A percentile compares a stretch with the other conserved stretches of the same genome.
These are phyloP conservation scores for Xylaria castorea DNA, from an alignment of 495 filamentous ascomycete genomes.

Conservation along the genomic window DNA sequence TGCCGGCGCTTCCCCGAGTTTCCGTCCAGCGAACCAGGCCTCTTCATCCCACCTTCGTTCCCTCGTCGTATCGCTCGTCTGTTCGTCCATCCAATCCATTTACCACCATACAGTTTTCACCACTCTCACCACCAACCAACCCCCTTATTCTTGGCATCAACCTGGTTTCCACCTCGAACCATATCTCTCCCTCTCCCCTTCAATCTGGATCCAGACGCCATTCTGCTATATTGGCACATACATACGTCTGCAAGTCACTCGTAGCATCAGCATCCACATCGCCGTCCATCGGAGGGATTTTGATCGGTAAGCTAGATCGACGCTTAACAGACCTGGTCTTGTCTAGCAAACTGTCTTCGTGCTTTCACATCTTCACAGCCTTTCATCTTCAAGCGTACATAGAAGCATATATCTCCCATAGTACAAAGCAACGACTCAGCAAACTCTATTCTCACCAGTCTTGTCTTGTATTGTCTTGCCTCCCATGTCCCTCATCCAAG, in stretches of 20 bases:
- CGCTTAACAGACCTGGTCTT: neutral
- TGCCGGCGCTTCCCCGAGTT: neutral
- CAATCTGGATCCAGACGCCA: neutral
- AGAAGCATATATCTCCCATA: neutral
- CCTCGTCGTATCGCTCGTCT: neutral
- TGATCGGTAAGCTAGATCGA: neutral
- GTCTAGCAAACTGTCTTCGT: neutral
- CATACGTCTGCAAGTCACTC: neutral
- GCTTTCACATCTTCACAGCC: neutral
- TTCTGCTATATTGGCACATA: neutral
- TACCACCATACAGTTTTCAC: neutral
- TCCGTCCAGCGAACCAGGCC: neutral
- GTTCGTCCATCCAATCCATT: neutral
- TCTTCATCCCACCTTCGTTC: constrained; percentile 3
- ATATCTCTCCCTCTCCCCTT: neutral
- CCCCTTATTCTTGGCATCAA: constrained; percentile 6
- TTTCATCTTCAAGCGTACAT: neutral
- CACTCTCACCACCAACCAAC: neutral
- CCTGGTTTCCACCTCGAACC: neutral
- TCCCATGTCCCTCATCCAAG: neutral
- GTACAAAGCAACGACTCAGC: neutral
- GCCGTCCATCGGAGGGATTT: constrained; percentile 5
- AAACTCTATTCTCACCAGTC: neutral
- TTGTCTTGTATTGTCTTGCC: neutral
- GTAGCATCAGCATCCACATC: constrained; percentile 1